phyloP scores from a whole-genome alignment of 140 eudicot genomes.

The Erigeron philadelphicus region DNA sequence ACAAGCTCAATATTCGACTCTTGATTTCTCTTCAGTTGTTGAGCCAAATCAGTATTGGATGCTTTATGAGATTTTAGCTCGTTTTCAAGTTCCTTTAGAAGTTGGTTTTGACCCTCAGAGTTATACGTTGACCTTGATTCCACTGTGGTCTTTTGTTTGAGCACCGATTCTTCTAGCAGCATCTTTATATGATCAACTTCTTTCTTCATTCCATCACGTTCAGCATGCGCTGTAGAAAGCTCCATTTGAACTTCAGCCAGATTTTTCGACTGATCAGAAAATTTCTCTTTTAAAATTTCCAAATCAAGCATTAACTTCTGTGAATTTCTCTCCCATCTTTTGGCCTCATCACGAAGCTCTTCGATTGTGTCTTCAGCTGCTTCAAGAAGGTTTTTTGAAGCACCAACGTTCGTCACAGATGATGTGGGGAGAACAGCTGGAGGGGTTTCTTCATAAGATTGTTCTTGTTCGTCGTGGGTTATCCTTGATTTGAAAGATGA shows the following conservation, averaged over 20 bases:
- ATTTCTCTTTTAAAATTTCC: slow-evolving; percentile 57
- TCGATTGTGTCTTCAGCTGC: slow-evolving; percentile 82
- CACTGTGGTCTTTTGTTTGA: slow-evolving; percentile 30
- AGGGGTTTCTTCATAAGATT: slow-evolving; percentile 38
- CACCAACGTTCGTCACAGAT: slow-evolving; percentile 35
- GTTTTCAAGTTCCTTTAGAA: slow-evolving; percentile 53
- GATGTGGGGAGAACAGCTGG: slow-evolving; percentile 28
- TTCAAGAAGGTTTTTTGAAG: slow-evolving; percentile 69
- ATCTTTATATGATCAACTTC: slow-evolving; percentile 49
- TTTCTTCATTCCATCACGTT: slow-evolving; percentile 54
- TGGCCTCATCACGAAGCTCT: slow-evolving; percentile 80
- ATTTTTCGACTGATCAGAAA: slow-evolving; percentile 43
- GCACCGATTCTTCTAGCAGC: slow-evolving; percentile 38
- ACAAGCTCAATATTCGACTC: slow-evolving; percentile 79
- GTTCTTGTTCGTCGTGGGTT: slow-evolving; percentile 34
- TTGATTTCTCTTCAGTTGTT: slow-evolving; percentile 56
- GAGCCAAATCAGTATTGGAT: slow-evolving; percentile 40
- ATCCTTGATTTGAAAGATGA: slow-evolving; percentile 48
- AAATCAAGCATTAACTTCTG: slow-evolving; percentile 60
- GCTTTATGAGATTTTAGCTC: slow-evolving; percentile 64
- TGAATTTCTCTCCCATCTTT: slow-evolving; percentile 85
- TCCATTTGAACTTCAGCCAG: slow-evolving; percentile 49
- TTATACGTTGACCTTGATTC: slow-evolving; percentile 32
- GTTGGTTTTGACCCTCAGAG: slow-evolving; percentile 35
- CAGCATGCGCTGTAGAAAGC: slow-evolving; percentile 51